Conservation (phyloP, 1,139 yeast species). For the Pichia sp. region DNA sequence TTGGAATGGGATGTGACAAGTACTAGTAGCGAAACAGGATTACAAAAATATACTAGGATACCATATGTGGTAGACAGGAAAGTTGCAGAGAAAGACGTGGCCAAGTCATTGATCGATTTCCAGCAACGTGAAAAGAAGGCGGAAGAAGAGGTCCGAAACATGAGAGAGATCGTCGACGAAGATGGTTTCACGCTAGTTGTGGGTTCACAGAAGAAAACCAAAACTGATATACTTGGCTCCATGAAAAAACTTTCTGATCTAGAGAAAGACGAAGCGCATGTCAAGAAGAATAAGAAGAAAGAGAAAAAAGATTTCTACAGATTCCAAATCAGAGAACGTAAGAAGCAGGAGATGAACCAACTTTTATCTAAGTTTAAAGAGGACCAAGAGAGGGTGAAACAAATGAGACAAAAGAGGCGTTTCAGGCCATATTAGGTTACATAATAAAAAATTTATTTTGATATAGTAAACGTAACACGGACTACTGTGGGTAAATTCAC, state of each 20-base stretch:
- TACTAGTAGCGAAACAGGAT: conserved; percentile 23
- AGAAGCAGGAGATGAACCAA: conserved; percentile 89
- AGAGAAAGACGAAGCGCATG: conserved; percentile 45
- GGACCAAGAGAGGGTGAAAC: conserved; percentile 80
- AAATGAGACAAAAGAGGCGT: conserved; percentile 73
- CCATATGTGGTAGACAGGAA: conserved; percentile 40
- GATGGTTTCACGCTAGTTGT: conserved; percentile 93
- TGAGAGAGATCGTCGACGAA: conserved; percentile 69
- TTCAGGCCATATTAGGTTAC: conserved; percentile 69
- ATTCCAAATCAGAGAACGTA: conserved; percentile 90
- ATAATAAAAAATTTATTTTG: neutral
- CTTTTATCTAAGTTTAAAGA: conserved; percentile 76
- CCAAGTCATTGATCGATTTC: conserved; percentile 60
- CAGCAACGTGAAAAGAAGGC: conserved; percentile 68
- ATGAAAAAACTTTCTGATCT: conserved; percentile 45
- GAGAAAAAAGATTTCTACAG: conserved; percentile 91
- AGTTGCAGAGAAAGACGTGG: conserved; percentile 47
- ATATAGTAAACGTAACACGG: neutral
- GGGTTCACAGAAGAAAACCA: conserved; percentile 78
- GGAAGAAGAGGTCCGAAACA: conserved; percentile 50
- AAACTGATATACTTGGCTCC: conserved; percentile 59
- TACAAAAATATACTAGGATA: conserved; percentile 18
- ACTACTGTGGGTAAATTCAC: conserved; percentile 20
- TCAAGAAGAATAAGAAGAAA: conserved; percentile 67
- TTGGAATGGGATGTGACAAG: conserved; percentile 23